A percentile compares a stretch with the other conserved stretches of the same genome.
Conservation (phyloP, 768 basidiomycete genomes). For the Chiua virens region DNA sequence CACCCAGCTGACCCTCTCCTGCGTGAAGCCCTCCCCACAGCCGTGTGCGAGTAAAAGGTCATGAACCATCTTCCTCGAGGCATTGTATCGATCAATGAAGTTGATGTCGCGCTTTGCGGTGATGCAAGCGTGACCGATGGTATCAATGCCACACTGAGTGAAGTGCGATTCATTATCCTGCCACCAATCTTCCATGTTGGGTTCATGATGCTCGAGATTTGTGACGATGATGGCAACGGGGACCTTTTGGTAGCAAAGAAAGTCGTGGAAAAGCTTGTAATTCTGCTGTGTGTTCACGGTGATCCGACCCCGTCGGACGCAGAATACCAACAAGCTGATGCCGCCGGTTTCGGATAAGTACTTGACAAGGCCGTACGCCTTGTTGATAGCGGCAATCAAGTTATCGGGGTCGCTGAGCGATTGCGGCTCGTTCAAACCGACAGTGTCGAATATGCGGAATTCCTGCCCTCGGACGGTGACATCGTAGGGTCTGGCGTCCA, state of each 20-base stretch:
- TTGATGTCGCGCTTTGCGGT: conserved; percentile 32
- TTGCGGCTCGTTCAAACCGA: conserved; percentile 32
- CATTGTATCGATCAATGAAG: conserved; percentile 26
- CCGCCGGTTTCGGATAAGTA: conserved; percentile 33
- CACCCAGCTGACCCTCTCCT: conserved; percentile 27
- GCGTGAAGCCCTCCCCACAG: conserved; percentile 16
- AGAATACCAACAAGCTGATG: conserved; percentile 41
- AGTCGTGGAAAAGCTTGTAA: conserved; percentile 34
- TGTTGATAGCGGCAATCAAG: conserved; percentile 30
- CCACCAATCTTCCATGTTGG: conserved; percentile 39
- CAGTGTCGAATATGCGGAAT: conserved; percentile 36
- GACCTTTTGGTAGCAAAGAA: conserved; percentile 33
- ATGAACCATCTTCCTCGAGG: conserved; percentile 22
- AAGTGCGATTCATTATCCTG: conserved; percentile 24
- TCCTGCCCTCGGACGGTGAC: conserved; percentile 15
- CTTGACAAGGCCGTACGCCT: conserved; percentile 36
- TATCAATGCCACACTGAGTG: conserved; percentile 17
- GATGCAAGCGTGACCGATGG: conserved; percentile 32
- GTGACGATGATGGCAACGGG: conserved; percentile 34
- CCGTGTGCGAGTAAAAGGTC: conserved; percentile 21
- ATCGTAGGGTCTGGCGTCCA: conserved; percentile 30
- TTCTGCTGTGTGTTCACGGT: conserved; percentile 28
- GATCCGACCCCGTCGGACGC: conserved; percentile 35
- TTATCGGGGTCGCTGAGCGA: conserved; percentile 22
- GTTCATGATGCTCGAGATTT: conserved; percentile 35